Conservation (phyloP, 768 basidiomycete species). For the Boletus vinaceobasis region DNA sequence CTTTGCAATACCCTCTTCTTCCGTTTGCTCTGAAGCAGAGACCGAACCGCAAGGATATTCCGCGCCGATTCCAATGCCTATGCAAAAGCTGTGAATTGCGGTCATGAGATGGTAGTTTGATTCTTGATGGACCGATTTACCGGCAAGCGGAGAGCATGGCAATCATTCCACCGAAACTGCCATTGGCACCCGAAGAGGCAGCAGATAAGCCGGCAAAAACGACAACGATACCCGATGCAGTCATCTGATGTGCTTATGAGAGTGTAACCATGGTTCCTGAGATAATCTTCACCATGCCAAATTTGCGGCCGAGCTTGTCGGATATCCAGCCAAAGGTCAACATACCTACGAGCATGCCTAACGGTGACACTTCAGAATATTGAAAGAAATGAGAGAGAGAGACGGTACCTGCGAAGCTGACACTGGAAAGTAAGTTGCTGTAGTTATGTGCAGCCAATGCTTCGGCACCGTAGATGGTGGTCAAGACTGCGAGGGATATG, state of each 20-base stretch:
- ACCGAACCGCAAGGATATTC: slow-evolving; percentile 91
- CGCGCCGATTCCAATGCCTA: slow-evolving; percentile 86
- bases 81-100: slow-evolving; percentile 57
- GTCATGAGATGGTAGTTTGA: neutral
- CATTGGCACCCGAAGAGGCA: slow-evolving; percentile 75
- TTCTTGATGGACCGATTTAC: slow-evolving; percentile 33
- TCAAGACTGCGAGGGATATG: slow-evolving; percentile 49
- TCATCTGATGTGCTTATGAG: slow-evolving; percentile 49
- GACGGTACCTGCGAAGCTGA: slow-evolving; percentile 79
- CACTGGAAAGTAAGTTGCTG: slow-evolving; percentile 56
- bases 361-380: slow-evolving; percentile 61
- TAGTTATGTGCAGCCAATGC: slow-evolving; percentile 54
- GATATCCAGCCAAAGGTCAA: slow-evolving; percentile 76
- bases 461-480: slow-evolving; percentile 61
- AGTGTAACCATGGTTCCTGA: neutral
- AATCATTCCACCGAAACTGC: slow-evolving; percentile 65
- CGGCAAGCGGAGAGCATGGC: slow-evolving; percentile 78
- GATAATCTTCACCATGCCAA: slow-evolving; percentile 67
- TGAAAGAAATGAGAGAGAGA: slow-evolving; percentile 61
- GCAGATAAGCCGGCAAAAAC: slow-evolving; percentile 83
- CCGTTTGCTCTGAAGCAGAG: slow-evolving; percentile 86
- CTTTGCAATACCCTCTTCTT: slow-evolving; percentile 74
- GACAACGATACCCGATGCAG: slow-evolving; percentile 78
- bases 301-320: slow-evolving; percentile 84
- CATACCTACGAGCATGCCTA: slow-evolving; percentile 87